Conservation (phyloP, 495 filamentous ascomycete species). For the Talaromyces thailandensis region DNA sequence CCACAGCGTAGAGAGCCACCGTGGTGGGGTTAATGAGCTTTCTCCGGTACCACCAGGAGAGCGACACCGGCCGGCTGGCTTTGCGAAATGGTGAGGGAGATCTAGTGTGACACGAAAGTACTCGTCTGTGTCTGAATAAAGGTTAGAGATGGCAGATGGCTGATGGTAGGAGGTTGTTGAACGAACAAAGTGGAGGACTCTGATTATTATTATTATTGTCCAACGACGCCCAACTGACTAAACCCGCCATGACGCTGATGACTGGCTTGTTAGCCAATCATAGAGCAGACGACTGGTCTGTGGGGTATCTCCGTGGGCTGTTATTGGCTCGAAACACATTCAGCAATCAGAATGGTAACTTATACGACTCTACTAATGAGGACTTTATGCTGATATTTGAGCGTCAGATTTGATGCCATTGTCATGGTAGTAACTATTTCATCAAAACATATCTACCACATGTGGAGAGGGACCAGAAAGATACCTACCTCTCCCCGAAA, state of each 20-base stretch:
- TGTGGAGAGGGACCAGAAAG: neutral
- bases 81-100: neutral
- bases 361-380: too few species aligned
- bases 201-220: neutral
- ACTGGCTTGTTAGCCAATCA: neutral
- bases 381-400: neutral
- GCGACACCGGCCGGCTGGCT: neutral
- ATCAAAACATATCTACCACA: too few species aligned
- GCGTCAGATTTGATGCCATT: neutral
- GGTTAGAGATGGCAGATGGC: neutral
- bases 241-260: neutral
- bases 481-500: neutral
- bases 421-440: too few species aligned
- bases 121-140: neutral
- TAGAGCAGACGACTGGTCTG: neutral
- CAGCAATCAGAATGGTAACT: neutral
- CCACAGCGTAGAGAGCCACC: neutral
- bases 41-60: neutral
- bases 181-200: neutral
- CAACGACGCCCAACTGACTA: neutral
- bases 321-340: neutral
- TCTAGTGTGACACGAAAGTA: neutral
- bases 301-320: neutral
- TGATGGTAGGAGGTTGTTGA: neutral
- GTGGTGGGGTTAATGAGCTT: slow-evolving; percentile 1